These are phyloP conservation scores for Rhodotorula glutinis DNA, from an alignment of 1,284 basidiomycete species.

Conservation along the genomic window DNA sequence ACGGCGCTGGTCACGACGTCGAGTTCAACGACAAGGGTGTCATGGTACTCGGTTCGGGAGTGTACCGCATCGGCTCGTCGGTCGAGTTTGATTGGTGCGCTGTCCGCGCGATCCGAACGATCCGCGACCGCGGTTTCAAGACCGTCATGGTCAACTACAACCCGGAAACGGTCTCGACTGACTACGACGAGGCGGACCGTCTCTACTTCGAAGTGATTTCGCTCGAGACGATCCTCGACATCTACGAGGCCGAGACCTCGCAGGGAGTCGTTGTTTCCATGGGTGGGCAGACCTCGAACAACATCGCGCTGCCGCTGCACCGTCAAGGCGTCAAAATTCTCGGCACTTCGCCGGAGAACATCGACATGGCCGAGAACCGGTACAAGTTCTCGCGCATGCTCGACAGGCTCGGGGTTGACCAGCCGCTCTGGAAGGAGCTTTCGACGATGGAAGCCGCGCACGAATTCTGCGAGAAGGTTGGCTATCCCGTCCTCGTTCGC, in stretches of 20 bases:
- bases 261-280: constrained; percentile 93
- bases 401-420: constrained; percentile 96
- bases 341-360: constrained; percentile 98
- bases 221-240: constrained; percentile 92
- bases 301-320: constrained; percentile 88
- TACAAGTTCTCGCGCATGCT: constrained; percentile 99
- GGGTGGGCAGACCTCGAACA: constrained; percentile 98
- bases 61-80: constrained; percentile 96
- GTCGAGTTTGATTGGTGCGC: constrained; percentile 99
- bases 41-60: constrained; percentile 96
- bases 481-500: constrained; percentile 92
- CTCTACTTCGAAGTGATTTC: constrained; percentile 99
- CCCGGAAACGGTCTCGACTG: constrained; percentile 97
- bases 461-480: constrained; percentile 81
- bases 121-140: constrained; percentile 88
- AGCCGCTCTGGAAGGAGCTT: constrained; percentile 95
- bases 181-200: constrained; percentile 97
- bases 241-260: constrained; percentile 87
- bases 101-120: constrained; percentile 90
- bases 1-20: constrained; percentile 88
- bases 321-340: constrained; percentile 97
- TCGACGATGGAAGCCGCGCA: constrained; percentile 86
- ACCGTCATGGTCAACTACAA: constrained; percentile 99
- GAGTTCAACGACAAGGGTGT: constrained; percentile 85
- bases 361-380: constrained; percentile 97